Base-by-base conservation (phyloP, 2,329 filamentous ascomycete species). In the Epichloe gansuensis region DNA sequence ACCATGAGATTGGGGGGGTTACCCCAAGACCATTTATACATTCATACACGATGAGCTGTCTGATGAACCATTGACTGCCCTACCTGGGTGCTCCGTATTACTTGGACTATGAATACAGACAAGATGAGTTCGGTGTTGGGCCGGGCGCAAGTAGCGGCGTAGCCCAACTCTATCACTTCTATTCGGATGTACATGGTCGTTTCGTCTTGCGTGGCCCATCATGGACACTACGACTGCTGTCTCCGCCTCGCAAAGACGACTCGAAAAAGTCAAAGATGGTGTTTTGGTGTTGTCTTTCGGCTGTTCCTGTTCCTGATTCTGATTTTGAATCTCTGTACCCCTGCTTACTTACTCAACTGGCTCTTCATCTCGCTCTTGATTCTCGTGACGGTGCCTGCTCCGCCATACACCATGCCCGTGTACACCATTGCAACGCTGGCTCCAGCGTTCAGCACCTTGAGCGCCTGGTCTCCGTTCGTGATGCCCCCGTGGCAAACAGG, bases 401-500 rank as follows among this genome's bases (percentile, higher is more conserved):
- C 82, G 12, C 80, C 79, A 56, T 86, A 85, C 1, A 81, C 76
- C 62, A 84, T 68, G 0, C 72, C 86, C 0, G 93, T 98, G 67
- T 97, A 97, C 50, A 95, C 76, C 82, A 95, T 93, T 2, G 89
- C 90, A 13, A 94, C 83, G 60, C 85, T 91, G 0, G 93, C 93
- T 8, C 93, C 93, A 0, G 91, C 90, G 59, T 94, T 87, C 48
- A 97, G 75, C 6, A 91, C 81, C 69, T 87, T 77, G 13, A 88
- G 72, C 8, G 89, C 94, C 70, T 97, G 85, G 57, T 85, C 77
- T 4, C 93, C 93, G 58, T 85, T 91, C 1, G 86, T 93, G 63
- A 98, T 91, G 17, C 93, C 93, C 1, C 93, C 0, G 89, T 93
- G 0, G 91, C 91, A 65, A 97, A 97, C 55, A 98, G 86, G 50